A percentile compares a stretch with the other conserved stretches of the same genome.
Conservation (phyloP, 352 stramenopile genomes). For the Aphanomyces euteiches region DNA sequence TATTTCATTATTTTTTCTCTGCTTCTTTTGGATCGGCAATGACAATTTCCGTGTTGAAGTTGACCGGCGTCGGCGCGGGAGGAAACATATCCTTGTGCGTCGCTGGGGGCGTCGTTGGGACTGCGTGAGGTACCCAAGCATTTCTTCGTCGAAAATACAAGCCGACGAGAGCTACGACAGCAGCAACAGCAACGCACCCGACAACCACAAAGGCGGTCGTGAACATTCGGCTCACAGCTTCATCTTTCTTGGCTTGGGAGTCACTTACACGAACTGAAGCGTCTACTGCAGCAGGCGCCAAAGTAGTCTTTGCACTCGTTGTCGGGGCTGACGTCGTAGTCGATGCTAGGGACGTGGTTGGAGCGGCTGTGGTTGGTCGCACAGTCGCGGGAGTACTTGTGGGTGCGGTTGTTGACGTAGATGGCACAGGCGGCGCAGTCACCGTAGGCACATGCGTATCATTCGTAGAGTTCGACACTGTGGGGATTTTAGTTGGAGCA, state of each 20-base stretch:
- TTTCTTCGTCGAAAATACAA: background rate
- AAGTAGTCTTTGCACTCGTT: background rate
- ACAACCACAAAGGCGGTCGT: background rate
- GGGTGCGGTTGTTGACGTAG: background rate
- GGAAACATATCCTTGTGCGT: slow-evolving; percentile 1
- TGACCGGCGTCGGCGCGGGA: slow-evolving; percentile 7
- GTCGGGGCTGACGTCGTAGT: slow-evolving; percentile 1
- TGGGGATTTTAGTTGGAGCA: too few relatives aligned
- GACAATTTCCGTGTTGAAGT: slow-evolving; percentile 19
- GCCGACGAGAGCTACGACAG: background rate
- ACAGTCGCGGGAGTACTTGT: background rate
- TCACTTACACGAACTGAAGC: background rate
- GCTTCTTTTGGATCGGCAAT: background rate
- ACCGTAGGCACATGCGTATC: slow-evolving; percentile 29
- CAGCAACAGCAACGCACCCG: background rate
- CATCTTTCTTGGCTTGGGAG: background rate
- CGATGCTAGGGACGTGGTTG: background rate
- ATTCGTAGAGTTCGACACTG: too few relatives aligned
- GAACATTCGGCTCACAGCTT: background rate
- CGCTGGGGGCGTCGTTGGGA: slow-evolving; percentile 3
- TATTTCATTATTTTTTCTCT: background rate
- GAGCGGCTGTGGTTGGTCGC: background rate
- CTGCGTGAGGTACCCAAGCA: slow-evolving; percentile 1
- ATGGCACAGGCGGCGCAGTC: slow-evolving; percentile 38
- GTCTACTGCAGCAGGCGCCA: background rate